Base-by-base conservation (phyloP, 106 monocot species). In the Dioscorea dumetorum region DNA sequence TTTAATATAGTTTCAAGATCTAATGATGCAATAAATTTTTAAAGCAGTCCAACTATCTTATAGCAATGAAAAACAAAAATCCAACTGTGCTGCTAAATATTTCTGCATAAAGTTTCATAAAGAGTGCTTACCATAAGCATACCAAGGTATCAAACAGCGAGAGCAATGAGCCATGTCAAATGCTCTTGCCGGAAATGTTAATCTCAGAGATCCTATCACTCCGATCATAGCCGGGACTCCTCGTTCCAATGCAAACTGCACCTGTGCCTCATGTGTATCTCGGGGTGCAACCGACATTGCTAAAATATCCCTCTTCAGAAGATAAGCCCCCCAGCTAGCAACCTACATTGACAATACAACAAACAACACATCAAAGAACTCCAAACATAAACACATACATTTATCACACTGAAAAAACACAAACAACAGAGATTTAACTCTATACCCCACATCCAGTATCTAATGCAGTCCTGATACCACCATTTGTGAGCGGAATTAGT, bases 141-240 rank as follows among this genome's bases (percentile, higher is more conserved):
- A 67, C 84, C 88, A 88, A 52, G 84, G 84, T 24, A 88, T 88
- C 76, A 84, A 73, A 58, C 84, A 84, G 9, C 84, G 69, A 18
- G 84, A 88, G 59, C 84, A 88, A 67, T 88, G 84, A 31, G 80
- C 80, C 75, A 76, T 81, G 28, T 81, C 80, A 24, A 81, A 81
- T 21, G 80, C 75, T 32, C 75, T 77, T 15, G 88, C 71, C 12
- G 84, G 88, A 12, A 81, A 88, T 11, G 84, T 81, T 12, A 88
- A 60, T 22, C 84, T 62, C 17, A 81, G 64, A 0, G 84, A 73
- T 0, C 81, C 78, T 76, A 88, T 81, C 11, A 88, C 67, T 2
- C 88, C 88, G 23, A 88, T 88, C 88, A 88, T 85, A 4, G 88
- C 85, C 2, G 88, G 88, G 5, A 88, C 88, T 28, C 88, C 88